Evolutionary conservation across 2,329 filamentous ascomycete genomes (phyloP).

Genomic region (Pseudogymnoascus sp.): DNA sequence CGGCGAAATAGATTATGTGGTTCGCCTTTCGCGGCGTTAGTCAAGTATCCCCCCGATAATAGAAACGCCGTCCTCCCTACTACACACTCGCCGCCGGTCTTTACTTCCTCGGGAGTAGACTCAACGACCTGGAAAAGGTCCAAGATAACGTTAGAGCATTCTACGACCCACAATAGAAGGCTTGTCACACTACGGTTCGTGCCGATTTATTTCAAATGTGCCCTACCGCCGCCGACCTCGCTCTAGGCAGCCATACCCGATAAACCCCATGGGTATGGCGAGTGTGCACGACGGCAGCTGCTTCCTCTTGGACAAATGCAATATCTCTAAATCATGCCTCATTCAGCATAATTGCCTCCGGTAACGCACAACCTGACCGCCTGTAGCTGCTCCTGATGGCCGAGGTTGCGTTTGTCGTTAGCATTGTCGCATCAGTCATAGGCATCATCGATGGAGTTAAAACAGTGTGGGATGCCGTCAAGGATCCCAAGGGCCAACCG

Average conservation of each 20-base stretch:
- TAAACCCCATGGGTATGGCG: neutral
- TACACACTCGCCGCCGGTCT: neutral
- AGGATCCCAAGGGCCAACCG: slow-evolving; percentile 18
- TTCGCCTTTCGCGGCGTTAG: neutral
- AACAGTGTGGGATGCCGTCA: slow-evolving; percentile 17
- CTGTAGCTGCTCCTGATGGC: slow-evolving; percentile 13
- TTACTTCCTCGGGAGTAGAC: neutral
- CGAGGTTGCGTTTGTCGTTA: slow-evolving; percentile 15
- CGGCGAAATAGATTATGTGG: neutral
- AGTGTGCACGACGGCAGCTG: neutral
- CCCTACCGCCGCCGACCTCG: neutral
- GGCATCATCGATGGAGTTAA: slow-evolving; percentile 17
- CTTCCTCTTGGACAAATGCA: neutral
- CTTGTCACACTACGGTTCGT: neutral
- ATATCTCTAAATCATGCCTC: neutral
- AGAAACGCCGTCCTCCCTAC: neutral
- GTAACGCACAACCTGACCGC: neutral
- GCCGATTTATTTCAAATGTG: neutral
- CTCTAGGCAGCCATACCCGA: neutral
- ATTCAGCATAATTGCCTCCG: neutral
- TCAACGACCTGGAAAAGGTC: neutral
- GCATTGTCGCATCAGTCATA: slow-evolving; percentile 18
- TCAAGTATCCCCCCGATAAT: neutral
- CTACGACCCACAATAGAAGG: neutral
- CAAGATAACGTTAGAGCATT: neutral